Conservation (phyloP, 2,329 filamentous ascomycete genomes). For the Thermoascus crustaceus region DNA sequence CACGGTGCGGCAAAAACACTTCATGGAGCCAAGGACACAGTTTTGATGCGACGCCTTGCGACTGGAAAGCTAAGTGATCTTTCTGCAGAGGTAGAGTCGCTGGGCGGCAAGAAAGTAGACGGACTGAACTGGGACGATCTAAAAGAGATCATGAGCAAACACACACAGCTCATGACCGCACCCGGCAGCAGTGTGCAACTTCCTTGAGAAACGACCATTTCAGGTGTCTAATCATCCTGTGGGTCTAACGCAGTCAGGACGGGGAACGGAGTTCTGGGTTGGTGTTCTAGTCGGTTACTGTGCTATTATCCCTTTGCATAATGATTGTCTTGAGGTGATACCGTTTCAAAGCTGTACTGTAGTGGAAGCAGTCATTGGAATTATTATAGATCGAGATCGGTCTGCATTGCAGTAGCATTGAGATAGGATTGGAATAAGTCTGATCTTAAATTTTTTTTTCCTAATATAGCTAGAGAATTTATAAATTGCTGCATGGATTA, state of each 20-base stretch:
- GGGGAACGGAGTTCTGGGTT: conserved; percentile 8
- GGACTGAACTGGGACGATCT: conserved; percentile 47
- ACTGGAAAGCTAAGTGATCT: conserved; percentile 45
- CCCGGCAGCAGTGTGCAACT: background rate
- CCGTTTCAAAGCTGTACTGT: too few relatives aligned
- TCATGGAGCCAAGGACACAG: conserved; percentile 61
- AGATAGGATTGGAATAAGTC: too few relatives aligned
- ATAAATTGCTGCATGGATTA: too few relatives aligned
- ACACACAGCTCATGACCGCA: background rate
- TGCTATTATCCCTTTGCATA: too few relatives aligned
- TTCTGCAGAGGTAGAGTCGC: conserved; percentile 25
- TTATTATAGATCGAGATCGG: too few relatives aligned
- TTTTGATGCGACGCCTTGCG: conserved; percentile 65
- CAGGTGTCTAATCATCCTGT: too few relatives aligned
- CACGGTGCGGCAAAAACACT: conserved; percentile 57
- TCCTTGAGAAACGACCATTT: background rate
- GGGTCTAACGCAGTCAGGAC: conserved; percentile 1
- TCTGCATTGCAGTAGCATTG: too few relatives aligned
- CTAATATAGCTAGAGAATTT: too few relatives aligned
- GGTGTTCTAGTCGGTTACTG: too few relatives aligned
- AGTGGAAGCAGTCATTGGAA: too few relatives aligned
- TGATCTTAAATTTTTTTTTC: too few relatives aligned
- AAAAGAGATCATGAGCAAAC: conserved; percentile 24
- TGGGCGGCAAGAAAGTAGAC: conserved; percentile 40
- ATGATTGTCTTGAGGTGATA: too few relatives aligned